Percentiles rank a stretch among this genome's conserved stretches.
Conservation (phyloP, 352 stramenopile genomes). For the Phytophthora podocarpi region DNA sequence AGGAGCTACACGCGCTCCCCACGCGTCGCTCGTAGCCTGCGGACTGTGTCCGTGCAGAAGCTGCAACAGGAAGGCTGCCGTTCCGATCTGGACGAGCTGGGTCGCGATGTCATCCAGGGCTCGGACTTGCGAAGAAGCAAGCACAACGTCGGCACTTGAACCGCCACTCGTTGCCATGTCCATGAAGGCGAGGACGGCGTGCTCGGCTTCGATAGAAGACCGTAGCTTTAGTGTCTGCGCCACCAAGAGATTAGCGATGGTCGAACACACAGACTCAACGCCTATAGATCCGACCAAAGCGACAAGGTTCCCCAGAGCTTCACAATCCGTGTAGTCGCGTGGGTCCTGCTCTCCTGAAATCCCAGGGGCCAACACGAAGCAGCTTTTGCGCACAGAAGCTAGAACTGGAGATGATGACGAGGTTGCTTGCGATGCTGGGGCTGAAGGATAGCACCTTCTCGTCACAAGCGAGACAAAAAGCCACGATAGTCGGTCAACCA, state of each 20-base stretch:
- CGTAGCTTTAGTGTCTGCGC: conserved; percentile 27
- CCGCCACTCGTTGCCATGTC: conserved; percentile 21
- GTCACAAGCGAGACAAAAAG: conserved; percentile 27
- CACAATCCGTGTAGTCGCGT: conserved; percentile 22
- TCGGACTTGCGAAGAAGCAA: conserved; percentile 17
- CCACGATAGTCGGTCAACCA: conserved; percentile 33
- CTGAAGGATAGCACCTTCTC: conserved; percentile 9
- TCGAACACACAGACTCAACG: conserved; percentile 20
- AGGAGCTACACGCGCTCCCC: conserved; percentile 17
- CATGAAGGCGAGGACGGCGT: conserved; percentile 27
- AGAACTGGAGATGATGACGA: conserved; percentile 5
- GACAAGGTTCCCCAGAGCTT: conserved; percentile 14
- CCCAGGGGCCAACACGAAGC: conserved; percentile 17
- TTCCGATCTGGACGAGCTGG: conserved; percentile 39
- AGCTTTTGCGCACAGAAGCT: conserved; percentile 22
- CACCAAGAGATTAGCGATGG: conserved; percentile 29
- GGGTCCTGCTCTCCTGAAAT: conserved; percentile 15
- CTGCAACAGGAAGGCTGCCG: conserved; percentile 38
- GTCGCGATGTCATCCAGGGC: conserved; percentile 29
- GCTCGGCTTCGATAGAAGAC: conserved; percentile 33
- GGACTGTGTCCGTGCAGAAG: conserved; percentile 29
- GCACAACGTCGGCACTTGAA: conserved; percentile 4
- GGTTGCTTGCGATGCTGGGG: background rate
- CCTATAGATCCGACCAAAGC: conserved; percentile 16
- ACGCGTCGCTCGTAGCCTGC: conserved; percentile 6